phyloP scores from a whole-genome alignment of 257 asterid species.

The Solanum boliviense region DNA sequence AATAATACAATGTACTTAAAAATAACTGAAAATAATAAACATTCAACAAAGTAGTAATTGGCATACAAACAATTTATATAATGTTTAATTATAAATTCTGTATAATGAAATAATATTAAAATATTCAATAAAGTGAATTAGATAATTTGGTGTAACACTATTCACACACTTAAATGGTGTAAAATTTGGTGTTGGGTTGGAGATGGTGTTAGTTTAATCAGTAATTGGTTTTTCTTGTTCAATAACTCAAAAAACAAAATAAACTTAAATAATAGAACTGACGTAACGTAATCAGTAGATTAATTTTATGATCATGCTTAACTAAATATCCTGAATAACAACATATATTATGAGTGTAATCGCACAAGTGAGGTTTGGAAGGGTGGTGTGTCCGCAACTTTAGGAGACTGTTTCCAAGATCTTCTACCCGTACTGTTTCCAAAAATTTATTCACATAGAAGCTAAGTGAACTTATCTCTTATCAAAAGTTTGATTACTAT shows the following conservation, averaged over 20 bases:
- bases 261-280: neutral
- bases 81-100: too few species aligned
- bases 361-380: neutral
- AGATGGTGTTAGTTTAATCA: too few species aligned
- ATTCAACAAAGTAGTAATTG: too few species aligned
- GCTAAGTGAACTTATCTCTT: neutral
- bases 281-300: neutral
- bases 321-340: neutral
- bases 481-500: neutral
- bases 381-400: neutral
- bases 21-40: too few species aligned
- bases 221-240: neutral
- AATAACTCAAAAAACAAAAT: neutral
- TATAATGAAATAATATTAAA: too few species aligned
- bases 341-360: neutral
- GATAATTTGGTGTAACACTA: too few species aligned
- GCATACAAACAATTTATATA: too few species aligned
- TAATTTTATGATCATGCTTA: neutral
- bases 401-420: neutral
- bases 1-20: too few species aligned
- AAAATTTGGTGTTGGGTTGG: too few species aligned
- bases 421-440: neutral
- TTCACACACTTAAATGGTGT: too few species aligned
- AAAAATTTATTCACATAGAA: neutral
- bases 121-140: too few species aligned